phyloP scores from a whole-genome alignment of 805 yeast species.

The Millerozyma acaciae region DNA sequence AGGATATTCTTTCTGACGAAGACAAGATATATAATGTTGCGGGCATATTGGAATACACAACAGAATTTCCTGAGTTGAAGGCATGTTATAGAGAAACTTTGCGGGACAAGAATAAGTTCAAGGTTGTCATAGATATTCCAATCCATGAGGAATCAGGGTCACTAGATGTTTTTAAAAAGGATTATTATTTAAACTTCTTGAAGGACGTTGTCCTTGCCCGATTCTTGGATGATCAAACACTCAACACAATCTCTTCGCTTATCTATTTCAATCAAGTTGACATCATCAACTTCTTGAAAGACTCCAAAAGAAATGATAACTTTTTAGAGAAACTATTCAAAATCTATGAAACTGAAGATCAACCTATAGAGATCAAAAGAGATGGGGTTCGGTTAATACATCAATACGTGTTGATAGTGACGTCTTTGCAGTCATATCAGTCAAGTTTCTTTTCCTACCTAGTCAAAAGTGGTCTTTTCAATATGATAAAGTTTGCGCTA shows the following conservation, averaged over 20 bases:
- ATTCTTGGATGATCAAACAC: conserved; percentile 74
- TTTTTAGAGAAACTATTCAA: conserved; percentile 59
- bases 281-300: conserved; percentile 56
- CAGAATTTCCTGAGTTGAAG: conserved; percentile 75
- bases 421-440: conserved; percentile 57
- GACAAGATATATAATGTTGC: conserved; percentile 47
- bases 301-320: conserved; percentile 30
- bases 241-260: conserved; percentile 60
- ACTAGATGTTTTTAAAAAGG: conserved; percentile 56
- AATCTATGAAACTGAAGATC: conserved; percentile 38
- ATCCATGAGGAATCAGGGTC: conserved; percentile 46
- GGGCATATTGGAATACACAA: conserved; percentile 85
- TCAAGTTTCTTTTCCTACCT: conserved; percentile 62
- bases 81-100: conserved; percentile 75
- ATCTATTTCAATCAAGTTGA: conserved; percentile 67
- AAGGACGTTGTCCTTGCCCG: conserved; percentile 86
- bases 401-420: conserved; percentile 75
- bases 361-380: conserved; percentile 34
- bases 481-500: conserved; percentile 69
- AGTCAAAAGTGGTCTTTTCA: conserved; percentile 65
- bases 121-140: conserved; percentile 62
- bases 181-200: conserved; percentile 73
- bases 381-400: conserved; percentile 78
- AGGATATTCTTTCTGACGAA: conserved; percentile 29
- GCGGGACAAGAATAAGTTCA: conserved; percentile 54